A percentile compares a stretch with the other conserved stretches of the same genome.
These are phyloP conservation scores for Edaphochlamys debaryana DNA, from an alignment of 139 green algal genomes.

Conservation along the genomic window DNA sequence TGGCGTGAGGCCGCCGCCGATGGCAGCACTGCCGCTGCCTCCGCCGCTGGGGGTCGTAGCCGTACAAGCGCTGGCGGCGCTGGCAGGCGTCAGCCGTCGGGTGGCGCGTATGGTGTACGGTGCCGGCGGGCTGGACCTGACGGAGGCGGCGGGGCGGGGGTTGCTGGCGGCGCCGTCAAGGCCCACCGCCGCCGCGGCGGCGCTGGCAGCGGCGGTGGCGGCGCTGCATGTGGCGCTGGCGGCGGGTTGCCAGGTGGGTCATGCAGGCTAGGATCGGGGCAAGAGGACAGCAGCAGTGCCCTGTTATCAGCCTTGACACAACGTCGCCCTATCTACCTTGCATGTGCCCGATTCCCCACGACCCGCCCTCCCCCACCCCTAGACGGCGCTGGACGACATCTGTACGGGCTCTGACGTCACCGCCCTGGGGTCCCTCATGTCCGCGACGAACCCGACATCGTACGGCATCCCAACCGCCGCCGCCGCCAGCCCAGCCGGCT, in stretches of 20 bases:
- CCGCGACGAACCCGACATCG: no score
- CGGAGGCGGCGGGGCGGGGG: neutral
- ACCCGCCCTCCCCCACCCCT: no score
- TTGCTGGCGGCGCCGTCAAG: neutral
- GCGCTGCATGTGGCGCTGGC: neutral
- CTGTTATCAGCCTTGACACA: no score
- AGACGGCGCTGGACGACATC: slow-evolving; percentile 1
- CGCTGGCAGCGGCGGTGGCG: no score
- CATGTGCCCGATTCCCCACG: no score
- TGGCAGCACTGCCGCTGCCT: no score
- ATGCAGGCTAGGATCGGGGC: neutral
- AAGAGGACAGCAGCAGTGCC: neutral
- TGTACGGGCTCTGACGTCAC: neutral
- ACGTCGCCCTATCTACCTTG: no score
- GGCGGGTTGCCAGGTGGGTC: neutral
- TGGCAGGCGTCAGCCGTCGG: slow-evolving; percentile 6
- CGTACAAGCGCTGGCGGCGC: neutral
- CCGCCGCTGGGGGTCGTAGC: neutral
- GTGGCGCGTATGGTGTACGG: neutral
- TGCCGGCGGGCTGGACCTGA: slow-evolving; percentile 2
- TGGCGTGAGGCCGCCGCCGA: no score
- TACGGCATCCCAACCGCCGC: neutral
- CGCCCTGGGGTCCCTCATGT: slow-evolving; percentile 4
- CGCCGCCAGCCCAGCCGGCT: neutral
- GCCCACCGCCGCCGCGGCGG: no score